These are phyloP conservation scores for Globisporangium heterothallicum DNA, from an alignment of 352 stramenopile genomes.

Conservation along the genomic window DNA sequence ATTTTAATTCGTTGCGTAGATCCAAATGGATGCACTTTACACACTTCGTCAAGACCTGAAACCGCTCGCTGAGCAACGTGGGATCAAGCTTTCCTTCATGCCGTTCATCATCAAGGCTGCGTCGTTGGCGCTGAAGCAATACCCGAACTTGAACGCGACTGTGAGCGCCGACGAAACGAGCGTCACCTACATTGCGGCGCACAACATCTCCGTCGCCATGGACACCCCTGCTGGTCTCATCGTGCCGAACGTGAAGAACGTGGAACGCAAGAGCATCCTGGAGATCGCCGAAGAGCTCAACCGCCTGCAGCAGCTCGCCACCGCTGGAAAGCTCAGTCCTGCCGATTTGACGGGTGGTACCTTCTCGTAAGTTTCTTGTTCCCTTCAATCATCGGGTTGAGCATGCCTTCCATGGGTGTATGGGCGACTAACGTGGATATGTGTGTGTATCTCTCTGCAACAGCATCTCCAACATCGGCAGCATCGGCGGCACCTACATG, in stretches of 20 bases:
- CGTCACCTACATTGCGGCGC: constrained; percentile 85
- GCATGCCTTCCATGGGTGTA: no score
- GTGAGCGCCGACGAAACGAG: constrained; percentile 81
- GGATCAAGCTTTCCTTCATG: constrained; percentile 93
- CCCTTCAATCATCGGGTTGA: not conserved
- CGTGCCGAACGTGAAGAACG: constrained; percentile 95
- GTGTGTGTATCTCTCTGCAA: no score
- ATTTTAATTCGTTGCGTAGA: no score
- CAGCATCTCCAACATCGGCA: constrained; percentile 91
- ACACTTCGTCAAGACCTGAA: constrained; percentile 87
- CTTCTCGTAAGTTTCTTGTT: constrained; percentile 62
- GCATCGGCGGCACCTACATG: constrained; percentile 97
- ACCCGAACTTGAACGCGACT: constrained; percentile 92
- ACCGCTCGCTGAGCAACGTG: constrained; percentile 60
- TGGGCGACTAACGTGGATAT: not conserved
- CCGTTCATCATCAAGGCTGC: constrained; percentile 96
- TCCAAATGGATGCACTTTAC: constrained; percentile 90
- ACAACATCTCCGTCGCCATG: constrained; percentile 99
- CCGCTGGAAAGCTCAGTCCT: constrained; percentile 69
- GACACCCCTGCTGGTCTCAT: constrained; percentile 94
- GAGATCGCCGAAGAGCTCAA: constrained; percentile 85
- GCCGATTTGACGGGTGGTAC: constrained; percentile 90
- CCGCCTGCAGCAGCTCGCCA: constrained; percentile 82
- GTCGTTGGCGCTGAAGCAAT: constrained; percentile 91
- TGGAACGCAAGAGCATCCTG: constrained; percentile 79